These are phyloP conservation scores for Cercospora citrullina DNA, from an alignment of 2,329 filamentous ascomycete species.

Conservation along the genomic window DNA sequence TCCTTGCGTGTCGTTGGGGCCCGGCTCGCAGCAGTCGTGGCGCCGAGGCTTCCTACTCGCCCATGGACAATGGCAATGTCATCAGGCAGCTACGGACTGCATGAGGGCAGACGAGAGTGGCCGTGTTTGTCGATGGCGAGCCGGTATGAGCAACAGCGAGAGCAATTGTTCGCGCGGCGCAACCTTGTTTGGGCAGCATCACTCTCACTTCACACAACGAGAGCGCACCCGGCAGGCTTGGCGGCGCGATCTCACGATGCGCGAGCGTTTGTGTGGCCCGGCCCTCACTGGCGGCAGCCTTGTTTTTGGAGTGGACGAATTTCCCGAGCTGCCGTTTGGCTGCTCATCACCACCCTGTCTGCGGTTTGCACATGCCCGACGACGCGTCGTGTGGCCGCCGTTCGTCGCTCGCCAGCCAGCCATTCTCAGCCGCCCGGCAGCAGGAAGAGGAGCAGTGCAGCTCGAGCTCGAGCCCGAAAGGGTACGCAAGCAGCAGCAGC, in stretches of 20 bases:
- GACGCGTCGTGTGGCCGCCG: background rate
- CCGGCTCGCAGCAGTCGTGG: background rate
- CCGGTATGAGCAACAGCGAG: background rate
- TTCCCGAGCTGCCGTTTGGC: background rate
- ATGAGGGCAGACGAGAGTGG: background rate
- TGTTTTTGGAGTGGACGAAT: background rate
- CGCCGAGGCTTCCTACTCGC: slow-evolving; percentile 7
- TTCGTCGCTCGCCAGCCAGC: background rate
- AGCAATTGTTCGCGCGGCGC: background rate
- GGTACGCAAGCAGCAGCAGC: background rate
- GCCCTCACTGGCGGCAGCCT: slow-evolving; percentile 2
- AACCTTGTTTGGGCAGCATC: background rate
- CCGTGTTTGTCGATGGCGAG: background rate
- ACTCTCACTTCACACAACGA: background rate
- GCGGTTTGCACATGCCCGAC: background rate
- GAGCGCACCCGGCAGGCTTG: background rate
- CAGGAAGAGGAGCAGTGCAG: background rate
- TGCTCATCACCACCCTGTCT: background rate
- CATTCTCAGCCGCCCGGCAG: background rate
- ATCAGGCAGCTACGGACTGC: background rate
- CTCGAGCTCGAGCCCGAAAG: background rate
- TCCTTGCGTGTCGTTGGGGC: background rate
- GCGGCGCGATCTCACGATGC: slow-evolving; percentile 5
- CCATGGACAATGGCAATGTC: background rate
- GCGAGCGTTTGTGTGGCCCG: background rate